These are phyloP conservation scores for Entoloma clypeatum DNA, from an alignment of 1,284 basidiomycete genomes.

Conservation along the genomic window DNA sequence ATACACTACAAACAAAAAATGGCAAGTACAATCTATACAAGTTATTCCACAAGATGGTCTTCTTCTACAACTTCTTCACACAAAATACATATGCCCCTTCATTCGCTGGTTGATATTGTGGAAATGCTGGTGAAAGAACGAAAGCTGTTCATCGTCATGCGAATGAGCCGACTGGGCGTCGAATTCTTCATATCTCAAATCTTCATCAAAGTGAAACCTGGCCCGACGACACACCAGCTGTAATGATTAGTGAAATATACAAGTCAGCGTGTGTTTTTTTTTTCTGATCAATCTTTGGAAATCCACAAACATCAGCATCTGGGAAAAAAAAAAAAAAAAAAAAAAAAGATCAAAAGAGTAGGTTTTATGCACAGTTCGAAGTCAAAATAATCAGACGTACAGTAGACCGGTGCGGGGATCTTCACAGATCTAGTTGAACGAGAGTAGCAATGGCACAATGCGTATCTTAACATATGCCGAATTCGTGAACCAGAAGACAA, in stretches of 20 bases:
- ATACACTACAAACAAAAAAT: too few relatives aligned
- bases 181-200: slow-evolving; percentile 17
- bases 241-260: not conserved
- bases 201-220: slow-evolving; percentile 27
- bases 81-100: slow-evolving; percentile 17
- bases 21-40: too few relatives aligned
- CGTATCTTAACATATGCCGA: slow-evolving; percentile 18
- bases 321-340: slow-evolving; percentile 8
- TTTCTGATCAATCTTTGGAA: too few relatives aligned
- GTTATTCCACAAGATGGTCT: too few relatives aligned
- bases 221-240: slow-evolving; percentile 28
- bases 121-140: slow-evolving; percentile 20
- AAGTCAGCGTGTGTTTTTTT: too few relatives aligned
- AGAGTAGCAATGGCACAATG: slow-evolving; percentile 32
- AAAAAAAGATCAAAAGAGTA: slow-evolving; percentile 14
- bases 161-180: slow-evolving; percentile 18
- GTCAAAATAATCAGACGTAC: slow-evolving; percentile 19
- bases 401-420: slow-evolving; percentile 36
- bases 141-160: slow-evolving; percentile 16
- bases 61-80: too few relatives aligned
- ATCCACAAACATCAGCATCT: slow-evolving; percentile 22
- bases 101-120: slow-evolving; percentile 12
- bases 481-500: not conserved
- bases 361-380: slow-evolving; percentile 16
- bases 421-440: slow-evolving; percentile 33